phyloP scores from a whole-genome alignment of 352 stramenopile species.

The Phytopythium helicoides region DNA sequence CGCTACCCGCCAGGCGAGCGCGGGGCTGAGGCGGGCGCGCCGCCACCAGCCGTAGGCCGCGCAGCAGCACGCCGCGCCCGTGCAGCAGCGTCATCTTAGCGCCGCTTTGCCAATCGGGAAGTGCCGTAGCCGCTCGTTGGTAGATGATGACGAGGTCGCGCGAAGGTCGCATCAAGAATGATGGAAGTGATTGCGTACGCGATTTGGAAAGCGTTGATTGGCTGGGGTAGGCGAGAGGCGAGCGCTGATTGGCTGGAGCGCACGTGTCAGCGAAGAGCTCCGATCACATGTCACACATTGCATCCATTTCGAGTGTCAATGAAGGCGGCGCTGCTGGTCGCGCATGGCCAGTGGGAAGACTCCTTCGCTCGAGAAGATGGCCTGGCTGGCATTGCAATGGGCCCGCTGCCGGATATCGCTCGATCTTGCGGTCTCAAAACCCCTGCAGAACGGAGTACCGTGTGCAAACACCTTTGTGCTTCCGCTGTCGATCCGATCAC shows the following conservation, averaged over 20 bases:
- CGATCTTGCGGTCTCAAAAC: background rate
- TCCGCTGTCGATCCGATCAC: background rate
- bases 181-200: conserved; percentile 1
- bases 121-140: background rate
- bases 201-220: background rate
- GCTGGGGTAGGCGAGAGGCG: background rate
- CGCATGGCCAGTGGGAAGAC: conserved; percentile 17
- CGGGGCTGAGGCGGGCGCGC: background rate
- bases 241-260: conserved; percentile 7
- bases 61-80: conserved; percentile 35
- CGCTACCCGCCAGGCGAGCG: no score
- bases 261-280: background rate
- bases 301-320: background rate
- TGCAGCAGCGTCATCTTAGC: conserved; percentile 36
- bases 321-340: conserved; percentile 10
- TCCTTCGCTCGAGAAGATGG: conserved; percentile 11
- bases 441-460: conserved; percentile 14
- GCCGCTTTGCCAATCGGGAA: background rate
- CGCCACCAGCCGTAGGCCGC: conserved; percentile 26
- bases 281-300: conserved; percentile 6
- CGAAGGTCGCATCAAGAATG: conserved; percentile 5
- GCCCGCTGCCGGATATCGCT: background rate
- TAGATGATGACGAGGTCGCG: background rate
- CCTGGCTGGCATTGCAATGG: conserved; percentile 5
- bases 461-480: conserved; percentile 6